Percentiles rank a stretch among this genome's conserved stretches.
Conservation (phyloP, 192 early-diverging fungal species). For the Coemansia sp. region DNA sequence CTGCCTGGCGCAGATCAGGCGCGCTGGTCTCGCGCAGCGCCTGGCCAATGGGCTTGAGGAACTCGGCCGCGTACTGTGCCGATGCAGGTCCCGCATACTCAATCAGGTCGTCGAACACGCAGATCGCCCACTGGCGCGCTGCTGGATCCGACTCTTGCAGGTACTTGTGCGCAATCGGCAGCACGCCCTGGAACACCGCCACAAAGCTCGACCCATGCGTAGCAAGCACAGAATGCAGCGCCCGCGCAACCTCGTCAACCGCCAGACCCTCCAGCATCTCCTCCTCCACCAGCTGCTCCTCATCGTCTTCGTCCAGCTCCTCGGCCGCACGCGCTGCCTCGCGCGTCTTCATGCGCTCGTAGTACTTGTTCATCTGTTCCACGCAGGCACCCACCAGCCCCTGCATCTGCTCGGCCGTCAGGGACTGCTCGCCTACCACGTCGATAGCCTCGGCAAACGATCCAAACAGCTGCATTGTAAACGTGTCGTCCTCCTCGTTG, state of each 20-base stretch:
- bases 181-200: conserved; percentile 76
- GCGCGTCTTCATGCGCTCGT: conserved; percentile 71
- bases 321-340: conserved; percentile 68
- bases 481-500: conserved; percentile 79
- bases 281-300: conserved; percentile 83
- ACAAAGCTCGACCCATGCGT: conserved; percentile 71
- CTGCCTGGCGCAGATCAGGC: conserved; percentile 86
- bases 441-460: conserved; percentile 74
- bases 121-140: conserved; percentile 89
- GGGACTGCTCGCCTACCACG: conserved; percentile 23
- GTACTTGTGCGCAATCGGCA: conserved; percentile 70
- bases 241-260: conserved; percentile 72
- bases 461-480: conserved; percentile 73
- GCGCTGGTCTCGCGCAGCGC: conserved; percentile 43
- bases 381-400: conserved; percentile 68
- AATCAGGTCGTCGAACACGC: conserved; percentile 89
- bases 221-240: conserved; percentile 79
- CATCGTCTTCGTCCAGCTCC: conserved; percentile 92
- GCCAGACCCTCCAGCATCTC: conserved; percentile 64
- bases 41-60: conserved; percentile 28
- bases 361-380: conserved; percentile 74
- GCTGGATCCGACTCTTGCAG: conserved; percentile 63
- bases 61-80: conserved; percentile 64
- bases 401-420: conserved; percentile 66
- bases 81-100: conserved; percentile 81